These are phyloP conservation scores for Suhomyces panamericanus DNA, from an alignment of 1,139 yeast species.

Conservation along the genomic window DNA sequence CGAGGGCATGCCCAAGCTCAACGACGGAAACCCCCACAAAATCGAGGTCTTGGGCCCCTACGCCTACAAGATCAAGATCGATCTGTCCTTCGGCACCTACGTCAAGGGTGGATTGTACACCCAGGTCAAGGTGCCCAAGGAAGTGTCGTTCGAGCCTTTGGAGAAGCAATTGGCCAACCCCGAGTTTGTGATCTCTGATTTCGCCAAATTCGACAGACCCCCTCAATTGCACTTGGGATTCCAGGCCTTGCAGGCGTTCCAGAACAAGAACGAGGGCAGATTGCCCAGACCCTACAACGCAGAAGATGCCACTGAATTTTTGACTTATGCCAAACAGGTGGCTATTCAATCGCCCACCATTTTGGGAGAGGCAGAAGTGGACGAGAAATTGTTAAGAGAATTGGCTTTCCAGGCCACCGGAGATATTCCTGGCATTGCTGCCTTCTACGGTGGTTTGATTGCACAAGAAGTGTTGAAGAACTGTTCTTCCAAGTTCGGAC, in stretches of 20 bases:
- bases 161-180: slow-evolving; percentile 70
- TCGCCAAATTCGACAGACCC: slow-evolving; percentile 91
- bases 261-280: slow-evolving; percentile 56
- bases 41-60: slow-evolving; percentile 91
- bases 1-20: slow-evolving; percentile 66
- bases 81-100: slow-evolving; percentile 60
- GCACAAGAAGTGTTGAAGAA: slow-evolving; percentile 98
- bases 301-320: slow-evolving; percentile 70
- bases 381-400: slow-evolving; percentile 67
- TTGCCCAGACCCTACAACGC: slow-evolving; percentile 78
- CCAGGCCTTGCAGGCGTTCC: slow-evolving; percentile 82
- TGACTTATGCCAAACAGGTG: slow-evolving; percentile 61
- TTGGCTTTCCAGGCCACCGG: slow-evolving; percentile 86
- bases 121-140: slow-evolving; percentile 83
- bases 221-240: slow-evolving; percentile 87
- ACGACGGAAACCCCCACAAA: slow-evolving; percentile 70
- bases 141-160: slow-evolving; percentile 62
- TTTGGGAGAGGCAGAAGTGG: slow-evolving; percentile 52
- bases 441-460: slow-evolving; percentile 89
- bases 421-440: slow-evolving; percentile 86
- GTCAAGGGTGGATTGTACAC: slow-evolving; percentile 85
- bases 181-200: slow-evolving; percentile 79
- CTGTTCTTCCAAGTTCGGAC: slow-evolving; percentile 89
- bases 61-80: slow-evolving; percentile 73
- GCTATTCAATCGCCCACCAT: slow-evolving; percentile 59